phyloP scores from a whole-genome alignment of 805 yeast species.

The Wickerhamiella hasegawae region DNA sequence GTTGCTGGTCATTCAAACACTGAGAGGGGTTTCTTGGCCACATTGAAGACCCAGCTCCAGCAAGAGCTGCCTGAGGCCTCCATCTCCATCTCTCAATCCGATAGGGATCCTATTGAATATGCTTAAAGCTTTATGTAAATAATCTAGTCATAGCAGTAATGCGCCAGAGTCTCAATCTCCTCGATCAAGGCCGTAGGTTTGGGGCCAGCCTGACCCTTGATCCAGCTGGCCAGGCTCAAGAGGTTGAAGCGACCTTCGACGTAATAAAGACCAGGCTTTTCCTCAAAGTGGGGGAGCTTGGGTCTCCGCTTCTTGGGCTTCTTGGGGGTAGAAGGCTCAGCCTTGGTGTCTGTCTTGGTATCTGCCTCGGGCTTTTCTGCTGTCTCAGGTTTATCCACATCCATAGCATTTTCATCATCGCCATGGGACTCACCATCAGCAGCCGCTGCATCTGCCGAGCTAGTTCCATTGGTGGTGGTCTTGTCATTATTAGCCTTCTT shows the following conservation, averaged over 20 bases:
- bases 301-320: constrained; percentile 4
- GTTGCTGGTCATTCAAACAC: constrained; percentile 85
- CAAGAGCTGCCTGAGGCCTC: constrained; percentile 27
- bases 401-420: too few species aligned
- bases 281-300: constrained; percentile 3
- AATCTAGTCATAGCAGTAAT: constrained; percentile 1
- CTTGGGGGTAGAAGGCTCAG: background rate
- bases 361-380: background rate
- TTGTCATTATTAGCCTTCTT: background rate
- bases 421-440: background rate
- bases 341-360: background rate
- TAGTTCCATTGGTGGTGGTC: background rate
- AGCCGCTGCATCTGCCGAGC: background rate
- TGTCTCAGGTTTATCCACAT: background rate
- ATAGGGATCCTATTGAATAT: constrained; percentile 45
- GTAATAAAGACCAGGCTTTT: constrained; percentile 9
- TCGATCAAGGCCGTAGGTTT: constrained; percentile 3
- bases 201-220: constrained; percentile 12
- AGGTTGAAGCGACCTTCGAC: constrained; percentile 16
- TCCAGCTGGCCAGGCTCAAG: constrained; percentile 16
- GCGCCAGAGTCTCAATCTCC: constrained; percentile 10
- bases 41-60: constrained; percentile 34
- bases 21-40: constrained; percentile 65
- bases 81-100: constrained; percentile 37
- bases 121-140: constrained; percentile 11